Evolutionary conservation across 2,329 filamentous ascomycete species (phyloP), one percentile per base, ranked within the genome.

Genomic region (Proliferodiscus dingleyae): DNA sequence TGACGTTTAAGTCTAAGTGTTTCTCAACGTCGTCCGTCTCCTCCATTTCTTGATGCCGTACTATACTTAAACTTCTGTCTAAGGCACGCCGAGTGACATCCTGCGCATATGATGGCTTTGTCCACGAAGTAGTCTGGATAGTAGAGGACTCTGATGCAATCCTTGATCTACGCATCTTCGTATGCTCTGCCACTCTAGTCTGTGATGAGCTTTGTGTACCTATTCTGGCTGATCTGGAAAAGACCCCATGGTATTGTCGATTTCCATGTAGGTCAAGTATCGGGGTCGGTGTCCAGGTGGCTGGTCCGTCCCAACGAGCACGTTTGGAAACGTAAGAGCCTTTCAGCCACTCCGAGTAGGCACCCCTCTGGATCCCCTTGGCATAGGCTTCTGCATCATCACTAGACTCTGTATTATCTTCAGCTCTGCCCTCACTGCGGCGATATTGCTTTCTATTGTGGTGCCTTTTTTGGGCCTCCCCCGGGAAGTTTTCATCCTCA

Each of bases 261-360:
- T 47, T 29, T 16, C 18, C 28, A n/a, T 19, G 16, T 24, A 9
- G 3, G 2, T 52, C 41, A 22, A 37, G 50, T 24, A 53, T 29
- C 8, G 61, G 61, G 10, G 60, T 63, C 11, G 61, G 61, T n/a
- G 61, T 56, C 8, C 55, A 46, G 10, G 49, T 32, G 19, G 50
- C 45, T 28, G 55, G 51, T 10, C 44, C 45, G 30, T 60, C 59
- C 57, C 59, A 61, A 22, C 55, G 52, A 48, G 60, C 49, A 15
- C 58, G 52, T 49, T 63, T 63, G 2, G 55, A 58, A 23, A 56
- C 44, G 41, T 59, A 54, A 4, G 59, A 57, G 11, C 58, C 59
- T 40, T 59, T 63, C 13, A 64, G 47, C 62, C 62, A 64, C 33
- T 52, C 30, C 19, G 45, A 30, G 45, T 61, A 49, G 11, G 41